Evolutionary conservation across 225 moss, liverwort and hornwort genomes (phyloP).

Genomic region (Bryoerythrophyllum caledonicum): DNA sequence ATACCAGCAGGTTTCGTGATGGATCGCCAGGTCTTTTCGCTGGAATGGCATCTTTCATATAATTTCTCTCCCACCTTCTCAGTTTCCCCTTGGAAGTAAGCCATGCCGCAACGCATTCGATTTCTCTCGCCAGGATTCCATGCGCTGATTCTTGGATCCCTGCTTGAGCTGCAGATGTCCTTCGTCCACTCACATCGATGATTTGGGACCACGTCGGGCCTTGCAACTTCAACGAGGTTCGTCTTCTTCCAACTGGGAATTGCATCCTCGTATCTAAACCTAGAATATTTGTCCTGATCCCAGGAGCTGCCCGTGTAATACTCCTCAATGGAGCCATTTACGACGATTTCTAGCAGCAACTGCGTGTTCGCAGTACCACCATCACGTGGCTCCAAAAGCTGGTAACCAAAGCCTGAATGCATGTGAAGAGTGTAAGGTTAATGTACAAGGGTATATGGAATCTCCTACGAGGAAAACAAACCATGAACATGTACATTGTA

Average conservation of each 20-base stretch:
- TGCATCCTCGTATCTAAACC: slow-evolving; percentile 8
- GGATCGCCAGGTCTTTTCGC: no score
- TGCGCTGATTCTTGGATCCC: slow-evolving; percentile 9
- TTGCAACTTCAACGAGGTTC: background rate
- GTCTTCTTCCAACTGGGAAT: slow-evolving; percentile 38
- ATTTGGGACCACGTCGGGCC: no score
- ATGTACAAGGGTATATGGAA: no score
- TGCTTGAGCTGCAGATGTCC: slow-evolving; percentile 1
- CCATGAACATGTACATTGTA: background rate
- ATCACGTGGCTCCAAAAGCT: slow-evolving; percentile 18
- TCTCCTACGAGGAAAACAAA: background rate
- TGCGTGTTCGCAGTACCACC: background rate
- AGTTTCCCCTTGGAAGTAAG: slow-evolving; percentile 3
- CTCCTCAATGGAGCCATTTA: slow-evolving; percentile 12
- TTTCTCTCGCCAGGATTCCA: background rate
- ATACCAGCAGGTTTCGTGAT: no score
- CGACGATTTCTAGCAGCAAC: background rate
- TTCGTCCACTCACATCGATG: no score
- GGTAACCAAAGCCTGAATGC: slow-evolving; percentile 21
- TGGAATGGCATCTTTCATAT: no score
- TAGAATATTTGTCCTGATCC: slow-evolving; percentile 16
- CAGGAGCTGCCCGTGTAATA: background rate
- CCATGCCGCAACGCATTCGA: background rate
- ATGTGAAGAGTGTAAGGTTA: background rate
- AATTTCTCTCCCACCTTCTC: no score